These are phyloP conservation scores for Suillus discolor DNA, from an alignment of 768 basidiomycete species.

Conservation along the genomic window DNA sequence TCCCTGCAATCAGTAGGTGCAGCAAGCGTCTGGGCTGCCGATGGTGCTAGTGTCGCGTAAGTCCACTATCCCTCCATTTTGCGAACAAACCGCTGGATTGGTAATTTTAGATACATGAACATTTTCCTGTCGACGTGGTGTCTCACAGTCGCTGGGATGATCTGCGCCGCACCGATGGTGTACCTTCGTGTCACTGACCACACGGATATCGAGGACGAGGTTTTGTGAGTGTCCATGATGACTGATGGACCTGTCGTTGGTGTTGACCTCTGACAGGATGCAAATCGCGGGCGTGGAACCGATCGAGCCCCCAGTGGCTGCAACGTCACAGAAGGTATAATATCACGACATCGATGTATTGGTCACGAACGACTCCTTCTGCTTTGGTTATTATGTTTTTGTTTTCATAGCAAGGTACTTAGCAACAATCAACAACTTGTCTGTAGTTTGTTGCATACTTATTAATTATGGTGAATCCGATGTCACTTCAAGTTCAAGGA, in stretches of 20 bases:
- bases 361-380: neutral
- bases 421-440: neutral
- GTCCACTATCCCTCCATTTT: slow-evolving; percentile 25
- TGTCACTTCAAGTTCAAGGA: neutral
- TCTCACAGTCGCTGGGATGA: slow-evolving; percentile 62
- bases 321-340: neutral
- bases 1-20: slow-evolving; percentile 76
- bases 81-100: neutral
- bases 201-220: slow-evolving; percentile 53
- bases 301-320: slow-evolving; percentile 3
- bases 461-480: neutral
- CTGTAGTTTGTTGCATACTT: neutral
- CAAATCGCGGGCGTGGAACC: slow-evolving; percentile 9
- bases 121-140: slow-evolving; percentile 76
- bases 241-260: neutral
- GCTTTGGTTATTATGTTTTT: neutral
- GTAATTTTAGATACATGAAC: slow-evolving; percentile 55
- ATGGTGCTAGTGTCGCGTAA: slow-evolving; percentile 64
- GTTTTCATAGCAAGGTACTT: neutral
- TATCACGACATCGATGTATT: neutral
- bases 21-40: slow-evolving; percentile 73
- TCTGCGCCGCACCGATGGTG: slow-evolving; percentile 75
- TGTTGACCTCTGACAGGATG: neutral
- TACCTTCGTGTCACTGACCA: slow-evolving; percentile 65
- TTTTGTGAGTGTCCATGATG: slow-evolving; percentile 40